Percentiles rank a stretch among this genome's conserved stretches.
These are phyloP conservation scores for Phlyctochytrium planicorne DNA, from an alignment of 192 early-diverging fungal genomes.

Conservation along the genomic window DNA sequence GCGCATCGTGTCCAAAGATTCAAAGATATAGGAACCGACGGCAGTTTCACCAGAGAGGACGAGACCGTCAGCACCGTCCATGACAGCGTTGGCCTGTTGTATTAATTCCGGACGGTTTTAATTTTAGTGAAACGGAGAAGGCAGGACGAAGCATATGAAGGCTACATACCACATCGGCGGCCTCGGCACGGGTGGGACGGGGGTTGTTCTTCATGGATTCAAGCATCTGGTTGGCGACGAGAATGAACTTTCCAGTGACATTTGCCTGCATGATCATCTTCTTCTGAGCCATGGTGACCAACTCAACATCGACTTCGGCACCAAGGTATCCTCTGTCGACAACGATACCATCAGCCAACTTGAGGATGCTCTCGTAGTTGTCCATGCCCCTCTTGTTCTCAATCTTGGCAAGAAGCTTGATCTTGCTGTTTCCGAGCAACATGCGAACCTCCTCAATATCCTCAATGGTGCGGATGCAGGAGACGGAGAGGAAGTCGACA, in stretches of 20 bases:
- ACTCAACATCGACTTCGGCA: slow-evolving; percentile 54
- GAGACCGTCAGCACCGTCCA: slow-evolving; percentile 61
- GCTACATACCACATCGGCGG: slow-evolving; percentile 20
- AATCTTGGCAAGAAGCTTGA: slow-evolving; percentile 59
- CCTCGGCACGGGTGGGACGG: slow-evolving; percentile 50
- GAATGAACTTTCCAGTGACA: slow-evolving; percentile 51
- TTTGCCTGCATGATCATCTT: slow-evolving; percentile 59
- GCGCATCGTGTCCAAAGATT: slow-evolving; percentile 47
- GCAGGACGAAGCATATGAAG: neutral
- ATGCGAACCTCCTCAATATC: slow-evolving; percentile 47
- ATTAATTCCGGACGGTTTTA: neutral
- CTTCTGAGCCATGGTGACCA: slow-evolving; percentile 58
- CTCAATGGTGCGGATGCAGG: slow-evolving; percentile 54
- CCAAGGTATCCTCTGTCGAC: slow-evolving; percentile 64
- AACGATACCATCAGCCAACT: slow-evolving; percentile 55
- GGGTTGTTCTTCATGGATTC: slow-evolving; percentile 56
- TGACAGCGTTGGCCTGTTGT: slow-evolving; percentile 57
- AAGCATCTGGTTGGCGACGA: slow-evolving; percentile 64
- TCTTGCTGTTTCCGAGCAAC: slow-evolving; percentile 52
- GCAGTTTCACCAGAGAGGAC: slow-evolving; percentile 62
- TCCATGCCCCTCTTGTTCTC: slow-evolving; percentile 59
- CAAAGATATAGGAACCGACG: slow-evolving; percentile 52
- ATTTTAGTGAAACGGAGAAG: neutral
- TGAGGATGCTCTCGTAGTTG: slow-evolving; percentile 57
- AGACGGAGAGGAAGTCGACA: slow-evolving; percentile 58